Percentiles rank a stretch among this genome's conserved stretches.
Conservation (phyloP, 805 yeast species). For the Yarrowia sp. region DNA sequence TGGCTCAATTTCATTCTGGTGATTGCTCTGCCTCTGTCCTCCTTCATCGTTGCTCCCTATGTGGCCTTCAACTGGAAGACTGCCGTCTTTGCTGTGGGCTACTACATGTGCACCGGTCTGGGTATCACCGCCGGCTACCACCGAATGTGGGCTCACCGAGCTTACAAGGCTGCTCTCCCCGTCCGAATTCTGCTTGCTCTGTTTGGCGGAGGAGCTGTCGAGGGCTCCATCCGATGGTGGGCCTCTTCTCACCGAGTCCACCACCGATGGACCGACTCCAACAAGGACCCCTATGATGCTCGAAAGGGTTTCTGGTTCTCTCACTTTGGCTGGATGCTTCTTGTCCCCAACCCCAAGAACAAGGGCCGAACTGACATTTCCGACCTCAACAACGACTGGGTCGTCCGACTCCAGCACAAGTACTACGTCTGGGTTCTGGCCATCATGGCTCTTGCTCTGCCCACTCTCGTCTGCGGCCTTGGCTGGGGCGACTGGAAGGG, state of each 20-base stretch:
- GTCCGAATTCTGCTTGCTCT: slow-evolving; percentile 53
- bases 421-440: slow-evolving; percentile 59
- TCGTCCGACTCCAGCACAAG: slow-evolving; percentile 67
- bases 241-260: slow-evolving; percentile 83
- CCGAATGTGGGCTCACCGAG: slow-evolving; percentile 66
- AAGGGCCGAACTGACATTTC: slow-evolving; percentile 64
- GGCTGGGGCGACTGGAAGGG: slow-evolving; percentile 73
- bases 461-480: slow-evolving; percentile 61
- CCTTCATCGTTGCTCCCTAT: slow-evolving; percentile 44
- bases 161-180: slow-evolving; percentile 49
- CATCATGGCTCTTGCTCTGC: slow-evolving; percentile 56
- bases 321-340: slow-evolving; percentile 84
- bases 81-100: slow-evolving; percentile 49
- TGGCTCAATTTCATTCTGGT: slow-evolving; percentile 67
- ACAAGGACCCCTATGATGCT: slow-evolving; percentile 81
- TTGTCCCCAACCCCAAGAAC: slow-evolving; percentile 62
- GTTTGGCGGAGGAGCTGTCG: slow-evolving; percentile 68
- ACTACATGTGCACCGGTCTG: slow-evolving; percentile 62
- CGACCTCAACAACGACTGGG: slow-evolving; percentile 58
- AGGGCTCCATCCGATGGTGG: slow-evolving; percentile 79
- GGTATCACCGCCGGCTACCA: slow-evolving; percentile 84
- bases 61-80: slow-evolving; percentile 53
- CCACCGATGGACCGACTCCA: slow-evolving; percentile 85
- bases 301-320: slow-evolving; percentile 78
- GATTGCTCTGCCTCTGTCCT: slow-evolving; percentile 54